A percentile compares a stretch with the other conserved stretches of the same genome.
phyloP scores from a whole-genome alignment of 176 grass and related monocot genomes.

The Cocos nucifera region DNA sequence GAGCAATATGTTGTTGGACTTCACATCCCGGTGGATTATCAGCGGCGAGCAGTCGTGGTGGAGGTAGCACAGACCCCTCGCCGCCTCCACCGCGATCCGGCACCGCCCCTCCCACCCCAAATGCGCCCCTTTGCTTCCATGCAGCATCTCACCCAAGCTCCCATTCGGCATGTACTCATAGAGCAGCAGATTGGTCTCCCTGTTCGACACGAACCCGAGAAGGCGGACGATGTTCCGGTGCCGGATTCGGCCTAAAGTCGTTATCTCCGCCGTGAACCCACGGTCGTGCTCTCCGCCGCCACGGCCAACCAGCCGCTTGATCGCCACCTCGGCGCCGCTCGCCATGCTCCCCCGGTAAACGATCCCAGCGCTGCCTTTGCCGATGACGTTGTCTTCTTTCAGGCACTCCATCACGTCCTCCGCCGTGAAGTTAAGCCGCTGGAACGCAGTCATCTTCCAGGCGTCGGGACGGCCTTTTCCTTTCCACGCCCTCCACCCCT shows the following conservation, averaged over 20 bases:
- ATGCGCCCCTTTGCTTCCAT: conserved; percentile 57
- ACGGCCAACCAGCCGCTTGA: conserved; percentile 55
- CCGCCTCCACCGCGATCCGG: conserved; percentile 58
- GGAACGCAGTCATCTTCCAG: conserved; percentile 91
- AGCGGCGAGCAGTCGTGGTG: conserved; percentile 77
- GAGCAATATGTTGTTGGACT: conserved; percentile 93
- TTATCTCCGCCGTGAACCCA: conserved; percentile 78
- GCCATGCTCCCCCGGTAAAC: conserved; percentile 67
- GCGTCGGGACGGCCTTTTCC: conserved; percentile 26
- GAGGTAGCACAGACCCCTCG: conserved; percentile 73
- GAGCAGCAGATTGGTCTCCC: conserved; percentile 75
- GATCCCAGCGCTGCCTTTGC: conserved; percentile 83
- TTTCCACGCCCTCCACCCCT: conserved; percentile 25
- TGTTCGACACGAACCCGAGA: conserved; percentile 67
- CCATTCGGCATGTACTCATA: conserved; percentile 95
- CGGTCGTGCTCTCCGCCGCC: conserved; percentile 53
- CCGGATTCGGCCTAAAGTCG: conserved; percentile 68
- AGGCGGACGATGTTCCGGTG: conserved; percentile 87
- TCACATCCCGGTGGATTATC: conserved; percentile 85
- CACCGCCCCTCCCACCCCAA: conserved; percentile 58
- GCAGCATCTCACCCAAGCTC: conserved; percentile 73
- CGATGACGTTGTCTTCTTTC: conserved; percentile 85
- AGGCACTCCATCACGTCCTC: conserved; percentile 84
- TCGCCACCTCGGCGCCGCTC: conserved; percentile 45
- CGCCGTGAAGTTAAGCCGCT: conserved; percentile 55